These are phyloP conservation scores for Spathaspora gorwiae DNA, from an alignment of 805 yeast genomes.

Conservation along the genomic window DNA sequence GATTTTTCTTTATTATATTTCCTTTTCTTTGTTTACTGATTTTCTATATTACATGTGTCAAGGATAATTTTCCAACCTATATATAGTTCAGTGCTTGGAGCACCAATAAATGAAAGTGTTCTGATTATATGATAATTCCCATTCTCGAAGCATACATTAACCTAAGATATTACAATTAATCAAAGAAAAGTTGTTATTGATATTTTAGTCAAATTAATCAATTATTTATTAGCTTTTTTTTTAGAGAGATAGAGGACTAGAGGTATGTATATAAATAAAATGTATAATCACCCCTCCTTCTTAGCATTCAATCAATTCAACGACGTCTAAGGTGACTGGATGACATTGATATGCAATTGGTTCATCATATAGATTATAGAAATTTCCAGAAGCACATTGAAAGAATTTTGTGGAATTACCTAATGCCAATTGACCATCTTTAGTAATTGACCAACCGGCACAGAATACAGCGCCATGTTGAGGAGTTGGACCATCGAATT, in stretches of 20 bases:
- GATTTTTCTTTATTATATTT: too few species aligned
- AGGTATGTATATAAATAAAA: background rate
- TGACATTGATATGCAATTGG: slow-evolving; percentile 31
- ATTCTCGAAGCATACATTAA: too few species aligned
- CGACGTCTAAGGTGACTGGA: slow-evolving; percentile 34
- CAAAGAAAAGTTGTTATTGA: too few species aligned
- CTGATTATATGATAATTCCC: too few species aligned
- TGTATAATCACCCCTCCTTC: background rate
- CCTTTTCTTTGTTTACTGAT: too few species aligned
- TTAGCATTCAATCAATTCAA: slow-evolving; percentile 29
- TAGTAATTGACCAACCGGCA: slow-evolving; percentile 36
- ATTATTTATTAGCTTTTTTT: too few species aligned
- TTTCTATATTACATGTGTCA: too few species aligned
- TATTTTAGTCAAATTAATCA: too few species aligned
- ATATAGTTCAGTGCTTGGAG: too few species aligned
- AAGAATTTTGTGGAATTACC: slow-evolving; percentile 29
- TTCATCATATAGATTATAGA: slow-evolving; percentile 33
- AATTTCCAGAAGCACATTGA: slow-evolving; percentile 38
- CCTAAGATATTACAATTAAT: too few species aligned
- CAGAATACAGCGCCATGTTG: slow-evolving; percentile 35
- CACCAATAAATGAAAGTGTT: too few species aligned
- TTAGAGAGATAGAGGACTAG: background rate
- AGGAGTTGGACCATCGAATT: slow-evolving; percentile 39
- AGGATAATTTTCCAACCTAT: too few species aligned
- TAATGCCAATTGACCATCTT: slow-evolving; percentile 27